Base-by-base conservation (phyloP, 2,329 filamentous ascomycete genomes). In the Aspergillus chevalieri region DNA sequence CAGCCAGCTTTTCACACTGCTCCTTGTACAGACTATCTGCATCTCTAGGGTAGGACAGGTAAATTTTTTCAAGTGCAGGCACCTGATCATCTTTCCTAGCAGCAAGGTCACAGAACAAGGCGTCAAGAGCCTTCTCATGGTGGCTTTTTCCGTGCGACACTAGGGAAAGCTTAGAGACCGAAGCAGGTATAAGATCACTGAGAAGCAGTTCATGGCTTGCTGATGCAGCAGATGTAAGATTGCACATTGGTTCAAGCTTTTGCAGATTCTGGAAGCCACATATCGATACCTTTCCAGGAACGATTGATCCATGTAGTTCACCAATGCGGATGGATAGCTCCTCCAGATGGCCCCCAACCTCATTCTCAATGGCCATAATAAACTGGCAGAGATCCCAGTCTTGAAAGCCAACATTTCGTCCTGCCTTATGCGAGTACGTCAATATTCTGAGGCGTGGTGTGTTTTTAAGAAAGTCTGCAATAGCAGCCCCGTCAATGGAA, bases 381-480 rank as follows among this genome's bases (percentile, higher is more conserved):
- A 62, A 55, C n/a, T 50, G 52, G 48, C 59, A 62, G 28, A 62
- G 53, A 53, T 59, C 54, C 59, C 58, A 62, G 50, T 44, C 46
- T 43, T 48, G 51, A 45, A 42, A 28, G 47, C 12, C 44, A 47
- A 22, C 21, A 45, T 47, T 49, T 30, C 28, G 9, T 19, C 52
- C 28, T 47, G 46, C 50, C 33, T 41, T 46, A 52, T 61, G 53
- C 36, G 44, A 56, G 47, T 57, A 61, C 41, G 10, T 49, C 19
- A 61, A 53, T 30, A 45, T 49, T 36, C 44, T 57, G 24, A 61
- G 53, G 47, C 43, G 52, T 46, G 52, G 47, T 30, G 54, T 58
- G 46, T 59, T 24, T 47, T 54, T 54, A 38, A 61, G 54, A 50
- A 61, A 56, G 44, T 47, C 44, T 46, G 47, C 53, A 43, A 60